Evolutionary conservation across 2,329 filamentous ascomycete species (phyloP), one percentile per base, ranked within the genome.

Genomic region (Hortaea werneckii): DNA sequence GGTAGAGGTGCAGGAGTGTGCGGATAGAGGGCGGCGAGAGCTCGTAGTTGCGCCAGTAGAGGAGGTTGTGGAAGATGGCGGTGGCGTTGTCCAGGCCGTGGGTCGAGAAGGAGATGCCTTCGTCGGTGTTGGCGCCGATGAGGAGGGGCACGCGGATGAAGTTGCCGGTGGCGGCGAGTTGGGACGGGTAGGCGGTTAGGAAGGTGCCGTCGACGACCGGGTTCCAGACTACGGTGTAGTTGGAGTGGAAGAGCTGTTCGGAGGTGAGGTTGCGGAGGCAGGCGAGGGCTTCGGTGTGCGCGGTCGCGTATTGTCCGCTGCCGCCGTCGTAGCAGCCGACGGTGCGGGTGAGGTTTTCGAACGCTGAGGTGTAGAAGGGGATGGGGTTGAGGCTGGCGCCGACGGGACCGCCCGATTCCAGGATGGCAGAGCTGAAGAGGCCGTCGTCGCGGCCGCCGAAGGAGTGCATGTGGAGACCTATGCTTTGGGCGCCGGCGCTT

Each of bases 61-160:
- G 56, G 20, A 71, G 59, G 10, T 59, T 60, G 41, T 66, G 56
- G 52, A 72, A 68, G 4, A 75, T 62, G 20, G 71, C 70, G 4
- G 64, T 50, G 20, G 68, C 67, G 3, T 67, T 73, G 44, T 74
- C 58, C 5, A 63, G 54, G 1, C 59, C 60, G 0, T 63, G 58
- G n/a, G 71, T 63, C 5, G 63, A 67, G 49, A 73, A 72, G 29
- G 59, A 61, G 27, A 65, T 65, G 3, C 68, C 69, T 52, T 76
- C 73, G 51, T 76, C 72, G 4, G 66, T 70, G 50, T 75, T 76
- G 42, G 71, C 66, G 3, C 73, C 73, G 0, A 65, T 68, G 1
- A 77, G 56, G 13, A 73, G 59, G 0, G 73, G 73, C 0, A 75
- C 62, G 2, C 64, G 58, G 37, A 68, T 61, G 53, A 68, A 74